phyloP scores from a whole-genome alignment of 2,329 filamentous ascomycete genomes.

The Colletotrichum spinosum region DNA sequence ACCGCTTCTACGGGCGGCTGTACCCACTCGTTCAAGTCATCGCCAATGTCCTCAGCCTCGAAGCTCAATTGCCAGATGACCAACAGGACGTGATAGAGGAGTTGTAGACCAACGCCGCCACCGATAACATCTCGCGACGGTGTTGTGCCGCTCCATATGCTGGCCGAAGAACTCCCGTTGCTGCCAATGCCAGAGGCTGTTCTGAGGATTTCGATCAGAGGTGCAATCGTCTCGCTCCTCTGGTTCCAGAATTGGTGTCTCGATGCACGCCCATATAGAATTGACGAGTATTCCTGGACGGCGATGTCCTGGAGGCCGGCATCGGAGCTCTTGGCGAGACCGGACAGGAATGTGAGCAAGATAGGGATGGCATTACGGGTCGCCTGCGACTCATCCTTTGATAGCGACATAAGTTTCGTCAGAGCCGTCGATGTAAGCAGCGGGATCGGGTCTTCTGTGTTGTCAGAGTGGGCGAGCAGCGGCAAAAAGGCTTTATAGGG shows the following conservation, averaged over 20 bases:
- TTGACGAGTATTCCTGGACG: conserved; percentile 87
- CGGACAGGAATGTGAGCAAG: conserved; percentile 87
- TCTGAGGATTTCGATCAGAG: conserved; percentile 84
- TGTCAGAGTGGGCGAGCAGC: conserved; percentile 83
- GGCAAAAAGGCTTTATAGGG: conserved; percentile 88
- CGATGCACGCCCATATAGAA: conserved; percentile 80
- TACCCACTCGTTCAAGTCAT: conserved; percentile 86
- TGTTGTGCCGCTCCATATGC: conserved; percentile 69
- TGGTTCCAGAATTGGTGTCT: conserved; percentile 92
- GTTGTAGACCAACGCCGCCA: conserved; percentile 89
- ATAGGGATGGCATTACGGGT: conserved; percentile 83
- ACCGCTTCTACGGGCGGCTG: neutral
- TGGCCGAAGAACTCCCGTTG: conserved; percentile 71
- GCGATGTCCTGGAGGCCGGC: conserved; percentile 95
- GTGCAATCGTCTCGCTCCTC: conserved; percentile 83
- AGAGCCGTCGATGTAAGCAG: conserved; percentile 91
- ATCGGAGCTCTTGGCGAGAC: conserved; percentile 85
- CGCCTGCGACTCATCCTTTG: conserved; percentile 71
- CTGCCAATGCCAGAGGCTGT: conserved; percentile 79
- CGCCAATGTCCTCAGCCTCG: conserved; percentile 78
- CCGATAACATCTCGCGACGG: conserved; percentile 72
- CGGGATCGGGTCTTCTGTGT: conserved; percentile 81
- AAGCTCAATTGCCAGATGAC: conserved; percentile 98
- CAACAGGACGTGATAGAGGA: conserved; percentile 92
- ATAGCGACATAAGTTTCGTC: conserved; percentile 78